Evolutionary conservation across 352 stramenopile species (phyloP), one percentile per base, ranked within the genome.

Genomic region (Pythium apleroticum): DNA sequence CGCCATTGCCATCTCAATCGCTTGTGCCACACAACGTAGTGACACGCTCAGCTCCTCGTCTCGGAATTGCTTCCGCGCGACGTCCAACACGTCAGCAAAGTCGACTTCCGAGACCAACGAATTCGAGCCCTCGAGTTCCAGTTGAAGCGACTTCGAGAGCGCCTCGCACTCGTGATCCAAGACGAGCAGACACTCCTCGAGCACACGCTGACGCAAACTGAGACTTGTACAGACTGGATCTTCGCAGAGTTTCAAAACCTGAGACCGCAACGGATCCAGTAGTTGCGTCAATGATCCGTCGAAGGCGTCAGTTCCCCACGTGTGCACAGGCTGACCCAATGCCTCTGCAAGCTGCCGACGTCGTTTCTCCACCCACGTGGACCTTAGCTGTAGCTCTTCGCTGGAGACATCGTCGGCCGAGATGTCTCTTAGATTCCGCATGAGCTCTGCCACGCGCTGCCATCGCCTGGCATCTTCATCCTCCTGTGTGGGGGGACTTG

Each of bases 81-180:
- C 53, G 2, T 69, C 49, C n/a, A 65, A 19, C 11, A 74, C 15
- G 17, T 67, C 67, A 1, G 19, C 11, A 6, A 69, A 56, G 14
- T 67, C 67, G 30, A 70, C 35, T 41, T 74, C 67, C 4, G 67
- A 74, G 35, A 74, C 46, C 9, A 74, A 30, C 20, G 61, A 35
- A 35, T 48, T 74, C 33, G 61, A 41, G 0, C 19, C 14, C 11
- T 66, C 22, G 12, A 74, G 24, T 15, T 57, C 39, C 12, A 31
- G 56, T 19, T 66, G 30, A 3, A 74, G 25, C 9, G n/a, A 24
- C 8, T 4, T 5, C 4, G 57, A 54, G 22, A 74, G 15, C 22
- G 35, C 45, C 1, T 17, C 14, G 31, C 61, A 70, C n/a, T 67
- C 27, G 1, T 37, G 33, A 55, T 69, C 53, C 7, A 74, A 9